Evolutionary conservation across 176 grass and related monocot species (phyloP), one percentile per base, ranked within the genome.

Genomic region (Juncus inflexus): DNA sequence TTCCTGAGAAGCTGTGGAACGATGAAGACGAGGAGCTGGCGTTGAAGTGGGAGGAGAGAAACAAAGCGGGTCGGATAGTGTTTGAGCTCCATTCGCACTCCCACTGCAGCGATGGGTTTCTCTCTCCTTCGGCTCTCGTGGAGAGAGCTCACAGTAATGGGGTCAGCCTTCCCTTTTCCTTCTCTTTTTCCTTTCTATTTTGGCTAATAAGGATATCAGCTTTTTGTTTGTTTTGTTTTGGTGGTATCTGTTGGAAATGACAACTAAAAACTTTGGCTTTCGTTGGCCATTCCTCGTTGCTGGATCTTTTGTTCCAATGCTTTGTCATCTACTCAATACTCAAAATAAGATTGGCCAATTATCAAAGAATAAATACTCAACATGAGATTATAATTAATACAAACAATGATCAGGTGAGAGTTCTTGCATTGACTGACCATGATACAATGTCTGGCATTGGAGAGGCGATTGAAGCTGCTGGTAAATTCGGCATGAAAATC

Each of bases 71-170:
- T 53, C 74, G 81, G 59, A 78, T 89, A 47, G 72, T 70, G 13
- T 81, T 89, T 61, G 86, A 95, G 74, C 36, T 95, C 53, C 86
- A 95, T 76, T 75, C 90, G 65, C 86, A 89, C 71, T 95, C 86
- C 6, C 41, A 52, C n/a, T 77, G 77, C 35, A 86, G 82, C 65
- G 90, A 95, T 36, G 83, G 83, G 42, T 86, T 84, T 72, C 80
- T 89, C 69, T 89, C 86, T 4, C 90, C 90, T 3, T n/a, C 86
- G 3, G 74, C 71, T 50, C 77, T 95, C 47, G 83, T 95, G 9
- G 62, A 86, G 65, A 78, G 86, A 76, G 86, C 83, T 11, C 90
- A 86, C 49, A 58, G 55, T 45, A 95, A 78, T 3, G 79, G 77
- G 86, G 86, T 89, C 61, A 82, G 77, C 12, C 15, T 37, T 38